These are phyloP conservation scores for Thermothielavioides terrestris DNA, from an alignment of 495 filamentous ascomycete species.

Conservation along the genomic window DNA sequence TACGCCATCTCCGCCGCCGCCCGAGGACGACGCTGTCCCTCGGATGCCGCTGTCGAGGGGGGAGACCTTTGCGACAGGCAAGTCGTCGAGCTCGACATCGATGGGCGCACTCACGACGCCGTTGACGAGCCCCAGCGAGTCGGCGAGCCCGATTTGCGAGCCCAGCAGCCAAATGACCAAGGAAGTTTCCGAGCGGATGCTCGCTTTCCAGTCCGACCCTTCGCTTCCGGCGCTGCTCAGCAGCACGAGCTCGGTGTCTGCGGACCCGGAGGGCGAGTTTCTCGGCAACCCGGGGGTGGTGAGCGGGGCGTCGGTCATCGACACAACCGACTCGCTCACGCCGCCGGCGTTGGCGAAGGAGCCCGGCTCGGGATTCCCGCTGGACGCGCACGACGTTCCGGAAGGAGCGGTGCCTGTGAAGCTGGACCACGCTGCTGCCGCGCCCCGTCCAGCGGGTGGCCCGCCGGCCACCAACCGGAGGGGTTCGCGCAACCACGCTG, in stretches of 20 bases:
- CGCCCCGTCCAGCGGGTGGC: neutral
- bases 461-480: neutral
- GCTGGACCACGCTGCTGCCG: slow-evolving; percentile 11
- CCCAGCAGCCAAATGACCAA: slow-evolving; percentile 45
- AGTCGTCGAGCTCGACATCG: slow-evolving; percentile 41
- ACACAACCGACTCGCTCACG: slow-evolving; percentile 46
- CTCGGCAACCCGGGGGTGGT: slow-evolving; percentile 41
- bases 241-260: slow-evolving; percentile 72
- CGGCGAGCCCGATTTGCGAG: slow-evolving; percentile 49
- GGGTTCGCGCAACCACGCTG: slow-evolving; percentile 5
- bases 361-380: slow-evolving; percentile 32
- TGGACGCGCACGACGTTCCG: slow-evolving; percentile 25
- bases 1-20: slow-evolving; percentile 38
- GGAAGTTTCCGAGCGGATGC: slow-evolving; percentile 49
- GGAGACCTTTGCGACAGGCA: slow-evolving; percentile 30
- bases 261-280: slow-evolving; percentile 47
- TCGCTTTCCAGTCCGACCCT: slow-evolving; percentile 61
- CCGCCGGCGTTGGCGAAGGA: slow-evolving; percentile 43
- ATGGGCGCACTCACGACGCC: slow-evolving; percentile 34
- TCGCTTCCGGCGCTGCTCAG: slow-evolving; percentile 69
- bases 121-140: slow-evolving; percentile 42
- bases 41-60: slow-evolving; percentile 24
- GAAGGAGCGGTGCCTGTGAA: slow-evolving; percentile 16
- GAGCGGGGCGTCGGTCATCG: slow-evolving; percentile 30
- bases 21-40: slow-evolving; percentile 37